Conservation (phyloP, 2,329 filamentous ascomycete genomes). For the Claviceps arundinis region DNA sequence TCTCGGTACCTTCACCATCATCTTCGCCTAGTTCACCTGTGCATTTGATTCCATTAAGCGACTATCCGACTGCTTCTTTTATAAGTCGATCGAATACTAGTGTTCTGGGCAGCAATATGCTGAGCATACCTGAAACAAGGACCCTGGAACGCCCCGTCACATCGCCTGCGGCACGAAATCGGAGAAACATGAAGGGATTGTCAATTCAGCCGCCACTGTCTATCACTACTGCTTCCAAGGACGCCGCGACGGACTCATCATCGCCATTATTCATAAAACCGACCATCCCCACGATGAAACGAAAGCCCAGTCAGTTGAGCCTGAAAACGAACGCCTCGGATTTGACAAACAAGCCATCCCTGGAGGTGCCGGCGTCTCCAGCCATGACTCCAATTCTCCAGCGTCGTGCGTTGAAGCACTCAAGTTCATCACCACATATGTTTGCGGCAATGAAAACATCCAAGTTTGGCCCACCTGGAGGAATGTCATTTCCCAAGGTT, state of each 20-base stretch:
- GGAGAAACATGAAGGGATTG: conserved; percentile 74
- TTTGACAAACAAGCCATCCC: conserved; percentile 31
- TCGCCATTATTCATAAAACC: conserved; percentile 74
- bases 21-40: conserved; percentile 85
- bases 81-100: conserved; percentile 26
- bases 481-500: conserved; percentile 51
- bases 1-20: conserved; percentile 81
- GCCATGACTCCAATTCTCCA: conserved; percentile 45
- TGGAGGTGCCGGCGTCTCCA: conserved; percentile 44
- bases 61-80: conserved; percentile 51
- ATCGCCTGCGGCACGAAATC: conserved; percentile 55
- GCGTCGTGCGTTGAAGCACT: conserved; percentile 51
- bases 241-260: conserved; percentile 49
- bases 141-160: conserved; percentile 47
- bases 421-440: conserved; percentile 55
- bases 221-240: conserved; percentile 31
- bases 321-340: conserved; percentile 58
- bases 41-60: conserved; percentile 56
- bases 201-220: conserved; percentile 56
- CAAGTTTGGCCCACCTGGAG: conserved; percentile 46
- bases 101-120: conserved; percentile 10
- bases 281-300: conserved; percentile 53
- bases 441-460: conserved; percentile 44
- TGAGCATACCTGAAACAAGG: conserved; percentile 30
- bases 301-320: conserved; percentile 66